Evolutionary conservation across 768 basidiomycete genomes (phyloP), one percentile per base, ranked within the genome.

Genomic region (Russula griseocarnosa): DNA sequence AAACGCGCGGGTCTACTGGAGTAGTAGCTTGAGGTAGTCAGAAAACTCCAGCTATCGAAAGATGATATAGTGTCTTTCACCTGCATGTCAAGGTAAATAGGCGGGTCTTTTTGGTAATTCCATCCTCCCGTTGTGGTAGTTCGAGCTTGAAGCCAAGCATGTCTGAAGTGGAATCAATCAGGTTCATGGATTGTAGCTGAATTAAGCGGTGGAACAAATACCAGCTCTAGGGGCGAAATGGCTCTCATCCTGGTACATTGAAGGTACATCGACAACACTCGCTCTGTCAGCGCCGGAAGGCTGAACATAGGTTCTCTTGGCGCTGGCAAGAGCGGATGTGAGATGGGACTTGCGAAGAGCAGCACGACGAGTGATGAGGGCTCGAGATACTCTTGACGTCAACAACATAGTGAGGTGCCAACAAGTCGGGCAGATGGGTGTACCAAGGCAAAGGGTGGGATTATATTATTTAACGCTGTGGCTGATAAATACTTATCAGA

Each of bases 21-120:
- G 97, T 98, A 2, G 97, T 99, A 6, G 97, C 97, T 96, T 69
- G 16, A 50, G 54, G 49, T 60, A 8, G 36, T 64, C 60, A 60
- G 51, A 56, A n/a, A 26, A 40, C 40, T 16, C 32, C 59, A 46
- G 44, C 42, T 34, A 34, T 34, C 10, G 20, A 44, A 34, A 50
- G 20, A 22, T 11, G 49, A 51, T 26, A 52, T 47, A 13, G 32
- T 10, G 20, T 26, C 54, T 9, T 9, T 65, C 60, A 88, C 94
- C 84, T 97, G 95, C 91, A 96, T 90, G 76, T 99, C 97, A 54
- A 99, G 85, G 75, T 99, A 99, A 67, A 99, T 98, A 20, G 97
- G 94, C 34, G 83, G 32, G 81, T 80, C 75, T 87, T 88, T 60
- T 82, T 82, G 55, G 79, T 77, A 56, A 81, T 62, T 11, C 81